Evolutionary conservation across 768 basidiomycete genomes (phyloP), one percentile per base, ranked within the genome.

Genomic region (Macrolepiota dolichaula): DNA sequence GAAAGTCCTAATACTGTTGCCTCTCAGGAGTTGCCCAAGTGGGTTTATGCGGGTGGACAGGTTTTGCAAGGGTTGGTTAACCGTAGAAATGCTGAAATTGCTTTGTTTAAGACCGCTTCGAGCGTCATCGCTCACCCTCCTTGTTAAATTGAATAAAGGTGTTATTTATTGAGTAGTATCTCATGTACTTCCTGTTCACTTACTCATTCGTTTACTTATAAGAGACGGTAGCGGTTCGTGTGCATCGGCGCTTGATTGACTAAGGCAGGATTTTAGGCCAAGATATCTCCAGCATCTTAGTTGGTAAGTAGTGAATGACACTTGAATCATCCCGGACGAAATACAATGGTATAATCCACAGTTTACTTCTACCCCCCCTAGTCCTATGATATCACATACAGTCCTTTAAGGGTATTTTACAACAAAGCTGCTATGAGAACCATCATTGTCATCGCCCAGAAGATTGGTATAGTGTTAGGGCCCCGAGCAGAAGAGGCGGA

Each of bases 1-100:
- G 66, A 73, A 61, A 62, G 57, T 19, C 73, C 72, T 2, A 72
- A 74, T 46, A 72, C 72, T 1, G 72, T 76, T 22, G 72, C 72
- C 24, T 64, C 66, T 10, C 61, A 71, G 64, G 74, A 74, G 58
- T 49, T 74, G 24, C 73, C 73, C 2, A 73, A 70, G 66, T 73
- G 70, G 68, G 69, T 68, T 36, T 62, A 62, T 52, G 72, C 71
- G 1, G 70, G 71, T 40, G 72, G 71, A 3, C 42, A 63, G 44
- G 69, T 71, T 15, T 62, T 72, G 17, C 63, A 65, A 5, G 73
- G 74, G 1, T 64, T 73, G 37, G 69, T 69, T 22, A 68, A 58
- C 2, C 63, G 71, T 22, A 60, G 72, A 40, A 68, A 69, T 2
- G 68, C 65, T 13, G 73, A 75, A 57, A 70, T 75, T 56, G 57